phyloP scores from a whole-genome alignment of 768 basidiomycete genomes.

The Tulasnella sp. region DNA sequence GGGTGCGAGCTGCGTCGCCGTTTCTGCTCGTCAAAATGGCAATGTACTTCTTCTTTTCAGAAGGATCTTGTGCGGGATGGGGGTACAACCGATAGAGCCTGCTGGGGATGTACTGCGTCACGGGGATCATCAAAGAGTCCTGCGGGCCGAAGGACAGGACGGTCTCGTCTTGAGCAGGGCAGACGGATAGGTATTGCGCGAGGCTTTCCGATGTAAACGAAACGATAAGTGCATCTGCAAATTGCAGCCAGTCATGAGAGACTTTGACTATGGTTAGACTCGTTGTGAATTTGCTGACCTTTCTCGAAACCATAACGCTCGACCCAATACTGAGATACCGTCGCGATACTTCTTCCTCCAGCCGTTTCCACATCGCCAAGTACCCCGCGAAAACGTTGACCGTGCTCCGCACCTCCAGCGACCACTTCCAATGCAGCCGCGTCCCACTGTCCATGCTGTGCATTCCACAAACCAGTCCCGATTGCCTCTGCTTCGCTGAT shows the following conservation, averaged over 20 bases:
- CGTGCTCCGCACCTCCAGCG: slow-evolving; percentile 64
- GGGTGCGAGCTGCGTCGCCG: slow-evolving; percentile 70
- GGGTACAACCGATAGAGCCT: slow-evolving; percentile 57
- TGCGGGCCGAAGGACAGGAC: slow-evolving; percentile 73
- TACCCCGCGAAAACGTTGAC: slow-evolving; percentile 60
- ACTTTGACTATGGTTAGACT: background rate
- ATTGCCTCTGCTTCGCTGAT: slow-evolving; percentile 70
- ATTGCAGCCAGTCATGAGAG: background rate
- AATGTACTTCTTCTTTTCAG: slow-evolving; percentile 64
- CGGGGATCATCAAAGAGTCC: slow-evolving; percentile 65
- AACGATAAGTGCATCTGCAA: slow-evolving; percentile 54
- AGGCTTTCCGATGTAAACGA: slow-evolving; percentile 71
- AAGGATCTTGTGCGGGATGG: slow-evolving; percentile 68
- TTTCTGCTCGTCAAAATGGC: slow-evolving; percentile 66
- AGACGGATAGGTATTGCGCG: slow-evolving; percentile 64
- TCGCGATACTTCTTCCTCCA: slow-evolving; percentile 48
- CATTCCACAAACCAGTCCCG: slow-evolving; percentile 68
- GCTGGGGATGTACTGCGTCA: slow-evolving; percentile 58
- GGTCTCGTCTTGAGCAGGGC: slow-evolving; percentile 59
- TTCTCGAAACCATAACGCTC: slow-evolving; percentile 74
- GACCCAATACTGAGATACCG: slow-evolving; percentile 60
- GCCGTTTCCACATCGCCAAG: slow-evolving; percentile 70
- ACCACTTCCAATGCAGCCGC: slow-evolving; percentile 67
- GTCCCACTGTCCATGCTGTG: slow-evolving; percentile 58
- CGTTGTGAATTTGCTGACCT: slow-evolving; percentile 31